These are phyloP conservation scores for Kurtzmaniella fragi DNA, from an alignment of 805 yeast species.

Conservation along the genomic window DNA sequence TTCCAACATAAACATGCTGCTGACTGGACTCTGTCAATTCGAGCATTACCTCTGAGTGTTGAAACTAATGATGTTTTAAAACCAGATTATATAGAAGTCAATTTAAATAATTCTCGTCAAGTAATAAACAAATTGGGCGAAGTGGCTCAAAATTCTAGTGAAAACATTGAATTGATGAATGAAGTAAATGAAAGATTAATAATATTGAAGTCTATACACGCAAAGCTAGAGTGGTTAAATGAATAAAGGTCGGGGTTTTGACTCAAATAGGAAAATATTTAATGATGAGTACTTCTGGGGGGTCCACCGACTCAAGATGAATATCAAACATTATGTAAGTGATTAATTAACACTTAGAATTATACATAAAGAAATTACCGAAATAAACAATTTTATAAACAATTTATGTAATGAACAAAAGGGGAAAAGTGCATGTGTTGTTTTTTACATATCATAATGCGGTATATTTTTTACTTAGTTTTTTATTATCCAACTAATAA, in stretches of 20 bases:
- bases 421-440: no score
- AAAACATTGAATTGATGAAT: conserved; percentile 4
- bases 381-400: no score
- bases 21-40: conserved; percentile 22
- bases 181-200: conserved; percentile 13
- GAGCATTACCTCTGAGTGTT: conserved; percentile 32
- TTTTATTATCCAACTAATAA: no score
- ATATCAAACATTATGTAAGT: no score
- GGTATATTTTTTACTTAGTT: no score
- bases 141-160: conserved; percentile 7
- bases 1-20: background rate
- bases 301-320: no score
- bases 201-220: conserved; percentile 13
- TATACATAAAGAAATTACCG: no score
- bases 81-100: conserved; percentile 32
- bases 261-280: no score
- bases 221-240: conserved; percentile 21
- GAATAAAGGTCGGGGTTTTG: background rate
- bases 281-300: no score
- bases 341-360: no score
- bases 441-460: no score
- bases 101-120: conserved; percentile 32
- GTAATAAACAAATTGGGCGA: conserved; percentile 18
- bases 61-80: conserved; percentile 27
- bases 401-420: no score